Evolutionary conservation across 1,139 yeast genomes (phyloP).

Genomic region (Ogataea hybrid): DNA sequence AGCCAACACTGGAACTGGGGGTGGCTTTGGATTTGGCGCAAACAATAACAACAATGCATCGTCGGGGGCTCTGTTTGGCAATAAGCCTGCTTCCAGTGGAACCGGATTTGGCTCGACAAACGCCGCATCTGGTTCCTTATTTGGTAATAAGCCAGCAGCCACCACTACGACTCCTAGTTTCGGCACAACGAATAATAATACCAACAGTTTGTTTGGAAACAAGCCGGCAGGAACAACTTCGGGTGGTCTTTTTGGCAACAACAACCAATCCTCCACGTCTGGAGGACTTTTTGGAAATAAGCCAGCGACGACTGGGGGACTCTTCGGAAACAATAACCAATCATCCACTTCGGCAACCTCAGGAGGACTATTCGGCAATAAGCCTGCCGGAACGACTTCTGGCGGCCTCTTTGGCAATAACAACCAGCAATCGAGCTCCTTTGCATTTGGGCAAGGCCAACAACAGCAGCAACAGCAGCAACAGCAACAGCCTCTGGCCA

Average conservation of each 20-base stretch:
- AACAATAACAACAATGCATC: conserved; percentile 13
- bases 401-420: conserved; percentile 24
- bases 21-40: conserved; percentile 4
- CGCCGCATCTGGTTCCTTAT: conserved; percentile 26
- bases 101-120: conserved; percentile 20
- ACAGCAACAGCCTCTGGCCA: conserved; percentile 35
- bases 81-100: conserved; percentile 23
- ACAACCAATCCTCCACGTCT: conserved; percentile 11
- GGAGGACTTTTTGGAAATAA: conserved; percentile 40
- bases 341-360: conserved; percentile 18
- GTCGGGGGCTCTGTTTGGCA: conserved; percentile 38
- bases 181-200: conserved; percentile 15
- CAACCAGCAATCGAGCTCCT: conserved; percentile 15
- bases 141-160: conserved; percentile 28
- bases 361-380: conserved; percentile 40
- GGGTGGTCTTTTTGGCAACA: conserved; percentile 1
- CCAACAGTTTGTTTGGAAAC: conserved; percentile 34
- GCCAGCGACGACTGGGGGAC: conserved; percentile 25
- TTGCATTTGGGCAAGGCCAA: conserved; percentile 33
- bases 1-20: conserved; percentile 10
- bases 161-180: conserved; percentile 9
- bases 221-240: conserved; percentile 14
- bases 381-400: conserved; percentile 24
- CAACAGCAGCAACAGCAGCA: conserved; percentile 27
- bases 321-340: conserved; percentile 27